Evolutionary conservation across 2,329 filamentous ascomycete species (phyloP), one percentile per base, ranked within the genome.

Genomic region (Talaromyces atroroseus): DNA sequence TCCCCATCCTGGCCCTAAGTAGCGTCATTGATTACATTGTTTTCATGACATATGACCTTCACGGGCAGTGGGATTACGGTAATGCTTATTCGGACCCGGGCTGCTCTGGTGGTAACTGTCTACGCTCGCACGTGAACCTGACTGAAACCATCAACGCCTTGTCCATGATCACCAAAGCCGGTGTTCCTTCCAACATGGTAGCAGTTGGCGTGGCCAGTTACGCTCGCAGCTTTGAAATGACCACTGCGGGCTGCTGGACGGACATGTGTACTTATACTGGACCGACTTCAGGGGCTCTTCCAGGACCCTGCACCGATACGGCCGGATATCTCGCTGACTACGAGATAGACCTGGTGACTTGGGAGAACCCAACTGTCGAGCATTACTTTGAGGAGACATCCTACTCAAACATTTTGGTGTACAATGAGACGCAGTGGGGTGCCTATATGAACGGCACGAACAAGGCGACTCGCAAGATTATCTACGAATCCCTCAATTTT

Each of bases 1-100:
- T 65, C 40, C 68, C 65, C 1, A 65, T 70, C 24, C 18, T 58
- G 4, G 40, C 62, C n/a, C n/a, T n/a, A n/a, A 5, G 69, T 71
- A 1, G 26, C 21, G 58, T 64, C 0, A 59, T 69, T 23, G 67
- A 69, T 56, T 70, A 70, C 56, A 61, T 70, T n/a, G 59, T 70
- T 20, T 71, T 63, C 51, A 73, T 73, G 71, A 72, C 70, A 0
- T 74, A 73, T 59, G 71, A 73, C 56, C 63, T 72, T 10, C 62
- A 64, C 38, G 62, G 62, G 20, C 60, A 63, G 23, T 63, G 62
- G 62, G 70, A 71, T 40, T 57, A 52, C 21, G 61, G 54, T 2
- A 68, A 62, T 61, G 62, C n/a, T 50, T 60, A 2, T 11, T 2
- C 50, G 12, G 24, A 52, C 10, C 12, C 23, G 20, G 40, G 50